Evolutionary conservation across 805 yeast genomes (phyloP).

Genomic region (Lachancea thermotolerans): DNA sequence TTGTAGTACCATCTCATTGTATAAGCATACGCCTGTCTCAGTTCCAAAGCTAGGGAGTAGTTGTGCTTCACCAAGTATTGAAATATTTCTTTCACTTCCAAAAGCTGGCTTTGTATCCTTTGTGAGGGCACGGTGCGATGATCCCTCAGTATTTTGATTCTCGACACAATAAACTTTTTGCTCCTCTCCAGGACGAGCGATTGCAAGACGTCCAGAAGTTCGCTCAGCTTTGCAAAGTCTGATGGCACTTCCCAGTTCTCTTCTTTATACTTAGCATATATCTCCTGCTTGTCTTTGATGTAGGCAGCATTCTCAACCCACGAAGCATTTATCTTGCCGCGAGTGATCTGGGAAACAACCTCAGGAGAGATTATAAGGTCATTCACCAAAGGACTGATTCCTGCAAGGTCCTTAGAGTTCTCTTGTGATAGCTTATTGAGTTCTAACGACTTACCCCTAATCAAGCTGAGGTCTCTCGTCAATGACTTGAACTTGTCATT

Average conservation of each 20-base stretch:
- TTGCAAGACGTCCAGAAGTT: constrained; percentile 42
- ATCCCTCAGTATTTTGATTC: constrained; percentile 59
- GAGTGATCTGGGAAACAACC: constrained; percentile 49
- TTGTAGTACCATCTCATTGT: constrained; percentile 94
- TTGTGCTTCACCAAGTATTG: constrained; percentile 50
- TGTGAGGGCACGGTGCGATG: constrained; percentile 65
- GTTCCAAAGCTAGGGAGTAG: constrained; percentile 58
- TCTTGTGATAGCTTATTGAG: constrained; percentile 42
- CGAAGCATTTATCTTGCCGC: constrained; percentile 46
- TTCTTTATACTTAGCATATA: constrained; percentile 39
- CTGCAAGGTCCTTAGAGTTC: constrained; percentile 42
- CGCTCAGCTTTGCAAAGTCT: constrained; percentile 21
- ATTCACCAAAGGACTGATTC: constrained; percentile 67
- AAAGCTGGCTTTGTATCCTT: constrained; percentile 57
- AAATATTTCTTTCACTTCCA: constrained; percentile 56
- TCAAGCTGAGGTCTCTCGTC: constrained; percentile 54
- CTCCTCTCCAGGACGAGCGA: constrained; percentile 67
- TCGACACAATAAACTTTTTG: constrained; percentile 56
- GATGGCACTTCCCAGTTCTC: constrained; percentile 17
- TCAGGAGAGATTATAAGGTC: constrained; percentile 73
- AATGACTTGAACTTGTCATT: constrained; percentile 49
- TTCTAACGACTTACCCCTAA: constrained; percentile 47
- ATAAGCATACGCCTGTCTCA: constrained; percentile 71
- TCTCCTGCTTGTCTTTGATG: constrained; percentile 49
- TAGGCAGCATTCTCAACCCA: constrained; percentile 65